These are phyloP conservation scores for Pyrenopolyporus hunteri DNA, from an alignment of 495 filamentous ascomycete genomes.

Conservation along the genomic window DNA sequence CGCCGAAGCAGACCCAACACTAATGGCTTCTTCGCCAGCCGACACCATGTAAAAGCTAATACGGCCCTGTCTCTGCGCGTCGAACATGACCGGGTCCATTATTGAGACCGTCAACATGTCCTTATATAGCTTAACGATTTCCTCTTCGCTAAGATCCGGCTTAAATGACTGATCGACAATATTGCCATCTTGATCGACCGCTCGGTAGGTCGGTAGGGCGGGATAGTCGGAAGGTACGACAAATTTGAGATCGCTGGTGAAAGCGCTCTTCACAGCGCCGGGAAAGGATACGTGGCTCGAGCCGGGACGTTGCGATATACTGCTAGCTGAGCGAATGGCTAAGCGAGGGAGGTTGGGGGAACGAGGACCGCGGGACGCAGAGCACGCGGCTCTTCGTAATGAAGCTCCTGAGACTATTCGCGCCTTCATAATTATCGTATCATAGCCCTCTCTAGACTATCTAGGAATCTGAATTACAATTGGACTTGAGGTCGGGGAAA, in stretches of 20 bases:
- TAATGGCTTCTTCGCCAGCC: constrained; percentile 93
- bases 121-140: constrained; percentile 67
- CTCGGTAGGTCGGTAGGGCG: constrained; percentile 84
- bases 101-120: constrained; percentile 78
- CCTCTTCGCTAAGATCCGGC: constrained; percentile 70
- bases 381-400: constrained; percentile 25
- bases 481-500: not conserved
- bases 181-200: constrained; percentile 81
- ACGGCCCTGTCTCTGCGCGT: constrained; percentile 79
- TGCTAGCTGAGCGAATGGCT: constrained; percentile 40
- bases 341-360: constrained; percentile 8
- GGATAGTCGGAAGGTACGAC: constrained; percentile 68
- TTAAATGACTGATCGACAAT: constrained; percentile 72
- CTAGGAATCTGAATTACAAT: not conserved
- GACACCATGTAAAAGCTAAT: constrained; percentile 98
- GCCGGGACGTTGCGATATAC: constrained; percentile 68
- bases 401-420: constrained; percentile 26
- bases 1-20: constrained; percentile 83
- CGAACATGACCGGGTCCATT: constrained; percentile 95
- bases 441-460: constrained; percentile 14
- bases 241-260: constrained; percentile 80
- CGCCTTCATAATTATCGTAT: constrained; percentile 33
- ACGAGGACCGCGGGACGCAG: constrained; percentile 28
- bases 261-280: constrained; percentile 92
- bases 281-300: constrained; percentile 84